Conservation (phyloP, 768 basidiomycete species). For the Pholiota molesta region DNA sequence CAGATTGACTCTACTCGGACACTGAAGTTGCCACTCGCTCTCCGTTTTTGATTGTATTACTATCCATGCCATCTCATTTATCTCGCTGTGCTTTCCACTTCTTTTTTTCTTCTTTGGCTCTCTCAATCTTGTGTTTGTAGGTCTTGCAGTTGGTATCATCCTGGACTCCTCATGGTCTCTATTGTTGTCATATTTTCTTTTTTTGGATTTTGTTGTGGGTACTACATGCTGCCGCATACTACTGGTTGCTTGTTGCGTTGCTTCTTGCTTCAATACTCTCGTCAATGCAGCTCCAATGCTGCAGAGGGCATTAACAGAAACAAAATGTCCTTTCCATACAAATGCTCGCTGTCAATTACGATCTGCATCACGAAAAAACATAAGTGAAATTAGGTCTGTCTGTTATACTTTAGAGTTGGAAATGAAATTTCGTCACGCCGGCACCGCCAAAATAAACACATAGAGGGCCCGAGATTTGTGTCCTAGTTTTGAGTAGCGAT, state of each 20-base stretch:
- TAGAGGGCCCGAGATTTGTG: conserved; percentile 1
- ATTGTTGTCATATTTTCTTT: not conserved
- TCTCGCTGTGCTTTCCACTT: conserved; percentile 7
- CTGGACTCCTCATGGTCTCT: not conserved
- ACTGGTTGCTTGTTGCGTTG: not conserved
- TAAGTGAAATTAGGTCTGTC: not conserved
- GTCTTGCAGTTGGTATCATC: not conserved
- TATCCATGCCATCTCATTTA: conserved; percentile 1
- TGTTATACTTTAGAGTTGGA: conserved; percentile 9
- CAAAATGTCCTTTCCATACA: no score
- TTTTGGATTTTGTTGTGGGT: conserved; percentile 2
- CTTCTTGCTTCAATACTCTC: no score
- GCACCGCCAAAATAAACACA: not conserved
- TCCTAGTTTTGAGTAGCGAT: not conserved
- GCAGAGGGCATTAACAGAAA: not conserved
- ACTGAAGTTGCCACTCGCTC: not conserved
- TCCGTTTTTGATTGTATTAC: conserved; percentile 4
- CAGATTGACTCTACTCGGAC: conserved; percentile 1
- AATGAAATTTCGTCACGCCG: not conserved
- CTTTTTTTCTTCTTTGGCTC: conserved; percentile 10
- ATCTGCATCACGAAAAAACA: no score
- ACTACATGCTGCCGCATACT: not conserved
- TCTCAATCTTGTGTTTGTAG: conserved; percentile 4
- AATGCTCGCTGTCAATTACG: no score
- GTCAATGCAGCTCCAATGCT: not conserved